Evolutionary conservation across 257 asterid species (phyloP).

Genomic region (Asclepias syriaca): DNA sequence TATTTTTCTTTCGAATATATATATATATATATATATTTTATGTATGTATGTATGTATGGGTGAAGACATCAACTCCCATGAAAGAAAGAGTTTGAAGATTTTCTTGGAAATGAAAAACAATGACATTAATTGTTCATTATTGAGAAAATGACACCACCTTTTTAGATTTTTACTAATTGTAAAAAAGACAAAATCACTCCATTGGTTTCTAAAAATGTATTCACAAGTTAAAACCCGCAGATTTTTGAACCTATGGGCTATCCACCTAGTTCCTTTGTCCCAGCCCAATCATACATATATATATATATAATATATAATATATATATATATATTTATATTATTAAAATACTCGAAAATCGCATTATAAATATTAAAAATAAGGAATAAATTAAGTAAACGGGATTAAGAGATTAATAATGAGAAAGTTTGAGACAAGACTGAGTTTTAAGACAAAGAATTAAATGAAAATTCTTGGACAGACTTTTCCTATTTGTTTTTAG

Average conservation of each 20-base stretch:
- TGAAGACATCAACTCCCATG: conserved; percentile 15
- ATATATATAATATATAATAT: neutral
- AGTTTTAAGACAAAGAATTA: too few relatives aligned
- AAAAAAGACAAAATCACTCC: neutral
- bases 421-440: too few relatives aligned
- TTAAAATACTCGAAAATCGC: too few relatives aligned
- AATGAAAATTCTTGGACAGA: too few relatives aligned
- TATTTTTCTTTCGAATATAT: too few relatives aligned
- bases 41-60: too few relatives aligned
- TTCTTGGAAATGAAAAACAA: conserved; percentile 49
- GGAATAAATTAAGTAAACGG: too few relatives aligned
- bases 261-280: conserved; percentile 20
- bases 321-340: neutral
- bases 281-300: conserved; percentile 12
- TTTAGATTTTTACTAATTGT: too few relatives aligned
- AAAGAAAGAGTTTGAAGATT: conserved; percentile 3
- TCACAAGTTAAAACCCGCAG: conserved; percentile 39
- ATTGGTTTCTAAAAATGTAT: conserved; percentile 14
- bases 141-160: conserved; percentile 24
- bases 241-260: conserved; percentile 21
- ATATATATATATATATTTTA: too few relatives aligned
- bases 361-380: too few relatives aligned
- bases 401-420: too few relatives aligned
- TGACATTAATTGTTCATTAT: conserved; percentile 35
- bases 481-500: too few relatives aligned